Conservation (phyloP, 2,329 filamentous ascomycete species). For the Clonostachys chloroleuca region DNA sequence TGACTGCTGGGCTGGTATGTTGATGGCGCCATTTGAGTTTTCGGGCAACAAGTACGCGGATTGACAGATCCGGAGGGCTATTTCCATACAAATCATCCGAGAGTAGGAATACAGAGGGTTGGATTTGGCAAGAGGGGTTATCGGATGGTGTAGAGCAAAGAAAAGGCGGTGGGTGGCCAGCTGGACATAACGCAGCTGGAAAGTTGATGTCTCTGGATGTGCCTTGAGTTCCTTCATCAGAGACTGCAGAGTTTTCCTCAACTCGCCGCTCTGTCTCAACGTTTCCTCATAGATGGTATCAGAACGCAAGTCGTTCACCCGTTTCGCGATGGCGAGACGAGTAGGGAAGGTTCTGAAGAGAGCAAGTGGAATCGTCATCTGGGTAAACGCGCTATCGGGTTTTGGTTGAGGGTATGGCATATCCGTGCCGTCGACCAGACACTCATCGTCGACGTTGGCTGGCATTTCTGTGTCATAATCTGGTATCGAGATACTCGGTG, state of each 20-base stretch:
- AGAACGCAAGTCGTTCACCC: constrained; percentile 35
- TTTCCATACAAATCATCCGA: constrained; percentile 42
- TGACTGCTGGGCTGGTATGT: constrained; percentile 1
- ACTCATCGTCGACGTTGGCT: constrained; percentile 43
- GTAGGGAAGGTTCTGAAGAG: constrained; percentile 34
- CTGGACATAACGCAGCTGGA: constrained; percentile 36
- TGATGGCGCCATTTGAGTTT: too few species aligned
- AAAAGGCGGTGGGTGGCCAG: constrained; percentile 40
- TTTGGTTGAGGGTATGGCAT: constrained; percentile 14
- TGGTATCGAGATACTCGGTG: constrained; percentile 33
- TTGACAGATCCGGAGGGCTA: constrained; percentile 21
- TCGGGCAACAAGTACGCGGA: too few species aligned
- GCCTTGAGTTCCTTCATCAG: not conserved
- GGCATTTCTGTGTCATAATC: constrained; percentile 47
- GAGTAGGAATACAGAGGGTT: constrained; percentile 48
- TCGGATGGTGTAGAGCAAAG: constrained; percentile 49
- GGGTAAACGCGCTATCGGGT: constrained; percentile 27
- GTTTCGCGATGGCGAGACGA: constrained; percentile 33
- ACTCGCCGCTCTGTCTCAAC: constrained; percentile 14
- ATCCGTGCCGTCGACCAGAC: constrained; percentile 16
- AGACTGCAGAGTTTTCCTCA: too few species aligned
- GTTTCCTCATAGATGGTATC: constrained; percentile 36
- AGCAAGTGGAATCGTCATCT: constrained; percentile 31
- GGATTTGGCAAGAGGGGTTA: constrained; percentile 33
- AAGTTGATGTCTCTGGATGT: constrained; percentile 18